Percentiles rank a stretch among this genome's conserved stretches.
phyloP scores from a whole-genome alignment of 2,329 filamentous ascomycete species.

The Talaromyces sp. region DNA sequence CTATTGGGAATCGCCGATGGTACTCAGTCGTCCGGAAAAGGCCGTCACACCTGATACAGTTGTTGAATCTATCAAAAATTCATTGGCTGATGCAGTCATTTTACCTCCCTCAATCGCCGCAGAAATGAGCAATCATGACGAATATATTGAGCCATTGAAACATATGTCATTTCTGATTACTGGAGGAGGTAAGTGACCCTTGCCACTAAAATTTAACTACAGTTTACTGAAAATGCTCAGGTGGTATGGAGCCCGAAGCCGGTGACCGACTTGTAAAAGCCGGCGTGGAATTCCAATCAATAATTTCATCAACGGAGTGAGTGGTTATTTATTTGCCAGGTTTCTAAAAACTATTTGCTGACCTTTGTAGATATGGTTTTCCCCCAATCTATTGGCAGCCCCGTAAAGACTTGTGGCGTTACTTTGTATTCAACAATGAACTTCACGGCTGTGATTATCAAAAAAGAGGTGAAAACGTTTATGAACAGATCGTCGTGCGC shows the following conservation, averaged over 20 bases:
- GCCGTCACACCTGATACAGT: conserved; percentile 32
- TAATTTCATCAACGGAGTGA: conserved; percentile 11
- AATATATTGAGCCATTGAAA: conserved; percentile 24
- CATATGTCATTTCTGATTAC: conserved; percentile 31
- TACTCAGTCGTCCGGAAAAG: conserved; percentile 25
- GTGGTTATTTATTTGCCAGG: background rate
- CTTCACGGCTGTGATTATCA: background rate
- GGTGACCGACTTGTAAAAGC: conserved; percentile 7
- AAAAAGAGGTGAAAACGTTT: background rate
- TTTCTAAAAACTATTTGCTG: background rate
- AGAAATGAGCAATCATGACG: conserved; percentile 34
- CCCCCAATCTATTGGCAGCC: background rate
- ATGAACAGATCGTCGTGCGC: background rate
- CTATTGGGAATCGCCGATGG: conserved; percentile 25
- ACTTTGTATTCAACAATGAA: background rate
- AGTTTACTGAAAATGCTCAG: conserved; percentile 16
- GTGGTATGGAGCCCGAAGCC: conserved; percentile 16
- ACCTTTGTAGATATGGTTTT: background rate
- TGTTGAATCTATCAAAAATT: conserved; percentile 24
- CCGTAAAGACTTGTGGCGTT: background rate
- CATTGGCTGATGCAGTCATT: conserved; percentile 20
- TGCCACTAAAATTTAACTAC: conserved; percentile 17
- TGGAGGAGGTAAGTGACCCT: background rate
- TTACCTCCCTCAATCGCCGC: conserved; percentile 40
- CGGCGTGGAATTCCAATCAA: conserved; percentile 1